Evolutionary conservation across 1,284 basidiomycete genomes (phyloP).

Genomic region (Ustilago trichophora): DNA sequence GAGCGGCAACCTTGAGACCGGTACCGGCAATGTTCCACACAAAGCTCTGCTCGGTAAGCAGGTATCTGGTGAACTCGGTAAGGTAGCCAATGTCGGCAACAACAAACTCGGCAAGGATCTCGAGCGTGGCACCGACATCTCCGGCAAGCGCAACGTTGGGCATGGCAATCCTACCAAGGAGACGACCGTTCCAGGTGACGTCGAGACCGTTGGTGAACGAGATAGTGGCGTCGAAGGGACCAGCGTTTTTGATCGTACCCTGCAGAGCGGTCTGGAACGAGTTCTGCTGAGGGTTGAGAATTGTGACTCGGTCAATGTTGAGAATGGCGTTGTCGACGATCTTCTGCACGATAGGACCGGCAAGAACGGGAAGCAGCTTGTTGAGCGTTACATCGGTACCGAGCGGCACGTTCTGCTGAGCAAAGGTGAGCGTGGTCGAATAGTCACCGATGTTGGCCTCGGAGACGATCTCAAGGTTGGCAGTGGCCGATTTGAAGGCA

Average conservation of each 20-base stretch:
- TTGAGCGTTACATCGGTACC: slow-evolving; percentile 74
- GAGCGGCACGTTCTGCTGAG: slow-evolving; percentile 73
- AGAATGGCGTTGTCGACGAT: slow-evolving; percentile 75
- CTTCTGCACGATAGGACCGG: slow-evolving; percentile 81
- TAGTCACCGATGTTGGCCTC: slow-evolving; percentile 77
- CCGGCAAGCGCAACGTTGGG: slow-evolving; percentile 69
- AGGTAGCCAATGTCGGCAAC: slow-evolving; percentile 74
- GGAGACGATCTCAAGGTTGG: slow-evolving; percentile 74
- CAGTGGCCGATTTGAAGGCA: slow-evolving; percentile 75
- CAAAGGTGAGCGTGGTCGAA: slow-evolving; percentile 73
- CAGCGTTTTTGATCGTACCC: slow-evolving; percentile 77
- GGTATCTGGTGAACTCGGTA: slow-evolving; percentile 75
- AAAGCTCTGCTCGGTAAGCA: slow-evolving; percentile 77
- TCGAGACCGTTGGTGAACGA: slow-evolving; percentile 75
- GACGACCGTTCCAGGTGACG: slow-evolving; percentile 74
- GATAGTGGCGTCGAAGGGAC: slow-evolving; percentile 80
- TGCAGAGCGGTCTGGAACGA: slow-evolving; percentile 74
- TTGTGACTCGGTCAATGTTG: slow-evolving; percentile 54
- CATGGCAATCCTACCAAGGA: slow-evolving; percentile 75
- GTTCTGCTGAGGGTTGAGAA: slow-evolving; percentile 68
- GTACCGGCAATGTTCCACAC: slow-evolving; percentile 78
- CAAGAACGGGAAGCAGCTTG: slow-evolving; percentile 76
- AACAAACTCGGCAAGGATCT: slow-evolving; percentile 72
- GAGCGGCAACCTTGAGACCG: slow-evolving; percentile 72
- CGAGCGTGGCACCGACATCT: slow-evolving; percentile 75